Evolutionary conservation across 1,139 yeast genomes (phyloP), one percentile per base, ranked within the genome.

Genomic region (Pichia sp.): DNA sequence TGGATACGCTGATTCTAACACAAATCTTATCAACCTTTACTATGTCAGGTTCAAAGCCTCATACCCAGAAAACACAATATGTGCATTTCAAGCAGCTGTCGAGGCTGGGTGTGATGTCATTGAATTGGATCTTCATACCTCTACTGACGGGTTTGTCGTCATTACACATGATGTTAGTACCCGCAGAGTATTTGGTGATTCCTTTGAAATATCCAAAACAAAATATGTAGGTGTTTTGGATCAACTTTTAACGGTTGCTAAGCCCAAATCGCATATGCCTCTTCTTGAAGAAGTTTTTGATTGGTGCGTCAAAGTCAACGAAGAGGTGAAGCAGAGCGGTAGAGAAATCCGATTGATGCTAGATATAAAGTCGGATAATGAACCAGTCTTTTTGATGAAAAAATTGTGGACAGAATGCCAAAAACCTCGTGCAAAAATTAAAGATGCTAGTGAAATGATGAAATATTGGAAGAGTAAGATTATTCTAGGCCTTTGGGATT

Each of bases 41-140:
- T 10, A 18, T 13, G 37, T 8, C 18, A 53, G 66, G 1, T 85
- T 73, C 69, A 82, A 85, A 53, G 80, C 79, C 34, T 70, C 74
- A 51, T 85, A 70, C 60, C 87, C 95, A 3, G 98, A 91, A 64
- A 91, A 91, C 67, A 86, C 96, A 4, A 59, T 89, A 18, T 62
- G 73, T 2, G 90, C 96, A 2, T 87, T 88, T 67, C 72, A 79
- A 19, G 82, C 83, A 50, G 95, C 96, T 22, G 77, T 76, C 47
- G 80, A 76, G 18, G 75, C 80, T 19, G 93, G 93, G 0, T 90
- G 87, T 26, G 77, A 79, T 21, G 77, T 82, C 10, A 76, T 93
- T 41, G 98, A 91, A 66, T 85, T 96, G 3, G 96, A 93, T 66
- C 73, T 91, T 46, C 96, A 91, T 74, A 73, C 89, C 52, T 75